Conservation (phyloP, 23 red algal species). For the Gracilariopsis chorda region DNA sequence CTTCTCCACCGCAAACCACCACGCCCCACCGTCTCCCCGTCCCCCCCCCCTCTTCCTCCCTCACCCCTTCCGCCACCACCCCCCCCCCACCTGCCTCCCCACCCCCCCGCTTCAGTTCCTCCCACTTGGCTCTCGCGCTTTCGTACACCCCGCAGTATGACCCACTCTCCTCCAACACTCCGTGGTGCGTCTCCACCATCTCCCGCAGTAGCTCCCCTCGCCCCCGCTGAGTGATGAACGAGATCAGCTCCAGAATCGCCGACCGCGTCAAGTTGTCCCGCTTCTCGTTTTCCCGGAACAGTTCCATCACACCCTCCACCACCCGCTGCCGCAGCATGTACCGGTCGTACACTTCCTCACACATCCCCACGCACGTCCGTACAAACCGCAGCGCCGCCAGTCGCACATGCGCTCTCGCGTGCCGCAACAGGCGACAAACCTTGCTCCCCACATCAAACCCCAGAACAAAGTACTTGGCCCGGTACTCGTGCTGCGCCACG, state of each 20-base stretch:
- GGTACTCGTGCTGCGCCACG: conserved; percentile 45
- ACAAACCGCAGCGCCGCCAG: conserved; percentile 53
- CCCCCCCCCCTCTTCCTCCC: background rate
- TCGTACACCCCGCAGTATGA: conserved; percentile 8
- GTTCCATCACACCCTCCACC: conserved; percentile 29
- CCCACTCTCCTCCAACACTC: conserved; percentile 16
- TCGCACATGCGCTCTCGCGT: conserved; percentile 4
- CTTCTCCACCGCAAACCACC: background rate
- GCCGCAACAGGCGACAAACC: conserved; percentile 13
- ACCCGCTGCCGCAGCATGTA: conserved; percentile 30
- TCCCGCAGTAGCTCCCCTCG: conserved; percentile 29
- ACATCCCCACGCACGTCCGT: conserved; percentile 54
- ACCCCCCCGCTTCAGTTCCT: conserved; percentile 4
- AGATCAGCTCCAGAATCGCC: conserved; percentile 57
- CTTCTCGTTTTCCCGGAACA: conserved; percentile 33
- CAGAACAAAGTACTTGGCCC: conserved; percentile 64
- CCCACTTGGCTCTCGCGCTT: conserved; percentile 8
- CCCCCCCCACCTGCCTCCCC: background rate
- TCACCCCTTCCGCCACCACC: background rate
- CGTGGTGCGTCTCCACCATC: conserved; percentile 31
- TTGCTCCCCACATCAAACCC: conserved; percentile 38
- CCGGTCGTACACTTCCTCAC: conserved; percentile 47
- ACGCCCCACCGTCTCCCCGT: background rate
- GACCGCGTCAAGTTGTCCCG: conserved; percentile 63
- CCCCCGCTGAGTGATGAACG: background rate